These are phyloP conservation scores for Coemansia sp. DNA, from an alignment of 192 early-diverging fungal species.

Conservation along the genomic window DNA sequence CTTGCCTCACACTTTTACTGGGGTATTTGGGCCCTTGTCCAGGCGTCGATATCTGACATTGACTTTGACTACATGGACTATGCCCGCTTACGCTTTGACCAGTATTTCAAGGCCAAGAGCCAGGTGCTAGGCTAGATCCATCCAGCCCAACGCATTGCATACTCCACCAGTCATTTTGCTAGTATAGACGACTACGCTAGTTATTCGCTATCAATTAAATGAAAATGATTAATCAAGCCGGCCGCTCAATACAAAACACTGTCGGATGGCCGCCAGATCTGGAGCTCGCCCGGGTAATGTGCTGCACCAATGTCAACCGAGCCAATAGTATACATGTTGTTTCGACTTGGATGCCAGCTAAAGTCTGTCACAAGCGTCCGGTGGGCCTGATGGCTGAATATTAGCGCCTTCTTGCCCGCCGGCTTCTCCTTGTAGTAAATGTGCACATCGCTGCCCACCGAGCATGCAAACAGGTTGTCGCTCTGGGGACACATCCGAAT, in stretches of 20 bases:
- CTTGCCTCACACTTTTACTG: conserved; percentile 94
- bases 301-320: conserved; percentile 30
- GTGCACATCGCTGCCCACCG: conserved; percentile 24
- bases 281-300: conserved; percentile 28
- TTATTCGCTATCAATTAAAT: background rate
- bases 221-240: background rate
- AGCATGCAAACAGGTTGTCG: conserved; percentile 30
- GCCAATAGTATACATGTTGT: conserved; percentile 42
- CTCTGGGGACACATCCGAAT: conserved; percentile 40
- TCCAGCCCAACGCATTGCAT: background rate
- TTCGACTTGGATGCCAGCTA: conserved; percentile 35
- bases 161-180: background rate
- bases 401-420: background rate
- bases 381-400: conserved; percentile 37
- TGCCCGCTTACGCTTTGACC: conserved; percentile 73
- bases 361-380: conserved; percentile 36
- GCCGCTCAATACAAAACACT: background rate
- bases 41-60: conserved; percentile 86
- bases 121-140: conserved; percentile 19
- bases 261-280: conserved; percentile 40
- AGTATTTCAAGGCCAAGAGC: conserved; percentile 65
- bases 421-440: conserved; percentile 18
- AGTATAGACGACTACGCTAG: background rate
- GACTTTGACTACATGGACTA: conserved; percentile 96
- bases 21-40: conserved; percentile 78